Conservation (phyloP, 257 asterid genomes). For the Pogostemon cablin region DNA sequence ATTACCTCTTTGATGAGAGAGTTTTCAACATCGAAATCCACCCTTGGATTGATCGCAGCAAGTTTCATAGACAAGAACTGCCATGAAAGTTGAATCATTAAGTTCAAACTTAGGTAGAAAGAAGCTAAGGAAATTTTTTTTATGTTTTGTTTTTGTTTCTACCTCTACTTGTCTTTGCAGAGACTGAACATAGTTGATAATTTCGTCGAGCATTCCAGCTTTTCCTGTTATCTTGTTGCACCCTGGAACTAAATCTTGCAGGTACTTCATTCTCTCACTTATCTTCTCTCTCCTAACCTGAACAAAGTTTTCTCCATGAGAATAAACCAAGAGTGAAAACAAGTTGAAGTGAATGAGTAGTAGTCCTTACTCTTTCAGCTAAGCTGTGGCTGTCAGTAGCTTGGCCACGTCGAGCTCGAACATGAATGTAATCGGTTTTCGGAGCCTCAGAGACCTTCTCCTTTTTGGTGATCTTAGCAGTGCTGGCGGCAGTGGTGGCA, state of each 20-base stretch:
- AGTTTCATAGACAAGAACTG: slow-evolving; percentile 96
- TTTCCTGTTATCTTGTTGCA: slow-evolving; percentile 89
- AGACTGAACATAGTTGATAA: slow-evolving; percentile 90
- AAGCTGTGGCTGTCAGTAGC: slow-evolving; percentile 99
- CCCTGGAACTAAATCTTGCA: slow-evolving; percentile 93
- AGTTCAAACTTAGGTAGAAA: not conserved
- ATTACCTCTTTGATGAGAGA: slow-evolving; percentile 69
- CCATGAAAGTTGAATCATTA: slow-evolving; percentile 19
- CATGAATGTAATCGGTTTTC: slow-evolving; percentile 83
- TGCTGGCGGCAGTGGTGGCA: slow-evolving; percentile 27
- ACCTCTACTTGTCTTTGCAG: slow-evolving; percentile 99
- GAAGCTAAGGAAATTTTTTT: not conserved
- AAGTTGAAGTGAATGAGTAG: not conserved
- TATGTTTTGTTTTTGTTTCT: not conserved
- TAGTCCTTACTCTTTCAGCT: slow-evolving; percentile 82
- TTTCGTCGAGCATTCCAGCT: slow-evolving; percentile 96
- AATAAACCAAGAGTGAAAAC: not conserved
- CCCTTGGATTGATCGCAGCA: slow-evolving; percentile 67
- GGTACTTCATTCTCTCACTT: slow-evolving; percentile 86
- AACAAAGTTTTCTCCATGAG: not conserved
- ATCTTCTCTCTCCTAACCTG: slow-evolving; percentile 95
- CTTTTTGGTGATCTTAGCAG: slow-evolving; percentile 25
- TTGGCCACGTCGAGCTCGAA: slow-evolving; percentile 94
- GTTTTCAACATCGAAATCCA: slow-evolving; percentile 61
- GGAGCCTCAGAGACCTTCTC: slow-evolving; percentile 61